A percentile compares a stretch with the other conserved stretches of the same genome.
phyloP scores from a whole-genome alignment of 257 asterid species.

The Nicotiana noctiflora region DNA sequence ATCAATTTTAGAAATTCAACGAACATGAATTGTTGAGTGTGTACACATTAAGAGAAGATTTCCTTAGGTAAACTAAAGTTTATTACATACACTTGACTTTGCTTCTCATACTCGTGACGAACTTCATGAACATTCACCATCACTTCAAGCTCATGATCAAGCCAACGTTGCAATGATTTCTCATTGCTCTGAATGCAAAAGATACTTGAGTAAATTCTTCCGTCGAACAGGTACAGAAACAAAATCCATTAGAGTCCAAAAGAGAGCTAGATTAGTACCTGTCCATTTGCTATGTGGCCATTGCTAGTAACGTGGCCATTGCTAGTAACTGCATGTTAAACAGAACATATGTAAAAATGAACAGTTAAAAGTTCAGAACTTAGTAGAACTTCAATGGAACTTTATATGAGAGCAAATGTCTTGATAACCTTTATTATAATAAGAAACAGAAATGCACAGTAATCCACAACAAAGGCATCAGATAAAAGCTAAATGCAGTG shows the following conservation, averaged over 20 bases:
- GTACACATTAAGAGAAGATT: not conserved
- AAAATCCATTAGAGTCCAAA: conserved; percentile 1
- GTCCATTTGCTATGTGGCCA: conserved; percentile 68
- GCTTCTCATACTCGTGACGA: conserved; percentile 97
- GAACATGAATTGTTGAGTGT: not conserved
- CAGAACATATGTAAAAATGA: not conserved
- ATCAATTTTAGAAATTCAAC: not conserved
- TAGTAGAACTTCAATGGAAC: not conserved
- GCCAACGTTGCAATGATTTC: conserved; percentile 86
- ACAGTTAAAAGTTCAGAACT: not conserved
- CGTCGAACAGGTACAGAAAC: conserved; percentile 1
- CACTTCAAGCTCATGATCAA: conserved; percentile 96
- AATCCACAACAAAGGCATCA: conserved; percentile 1
- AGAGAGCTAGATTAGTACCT: conserved; percentile 37
- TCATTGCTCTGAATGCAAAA: conserved; percentile 60
- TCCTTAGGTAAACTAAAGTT: not conserved
- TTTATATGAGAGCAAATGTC: not conserved
- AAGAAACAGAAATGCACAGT: not conserved
- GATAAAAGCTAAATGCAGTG: conserved; percentile 8
- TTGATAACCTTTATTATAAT: not conserved
- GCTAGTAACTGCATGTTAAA: conserved; percentile 49
- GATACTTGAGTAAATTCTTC: not conserved
- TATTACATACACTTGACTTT: conserved; percentile 91
- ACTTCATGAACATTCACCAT: conserved; percentile 99
- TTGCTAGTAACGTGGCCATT: conserved; percentile 51